Base-by-base conservation (phyloP, 306 rosid species). In the Acacia crassicarpa region DNA sequence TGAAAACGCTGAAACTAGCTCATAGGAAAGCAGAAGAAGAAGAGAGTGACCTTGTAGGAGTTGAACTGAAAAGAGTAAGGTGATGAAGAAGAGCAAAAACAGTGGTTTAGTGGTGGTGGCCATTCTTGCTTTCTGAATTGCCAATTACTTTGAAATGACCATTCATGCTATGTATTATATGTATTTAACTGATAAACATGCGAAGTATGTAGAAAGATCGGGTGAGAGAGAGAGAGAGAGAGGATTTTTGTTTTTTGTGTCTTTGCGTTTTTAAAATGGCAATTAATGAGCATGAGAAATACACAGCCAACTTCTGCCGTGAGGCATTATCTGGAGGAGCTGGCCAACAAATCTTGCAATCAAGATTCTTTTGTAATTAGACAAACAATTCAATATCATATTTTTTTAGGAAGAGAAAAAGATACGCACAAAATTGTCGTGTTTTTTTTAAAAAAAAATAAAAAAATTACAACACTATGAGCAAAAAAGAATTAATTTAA, bases 91-190 rank as follows among this genome's bases (percentile, higher is more conserved):
- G 58, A 71, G 38, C 4, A 71, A 56, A 11, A 45, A 45, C n/a
- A 43, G 38, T 5, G 17, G 75, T 13, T 44, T 70, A 7, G 22
- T n/a, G 75, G 75, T 43, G 75, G 40, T 1, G 40, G 40, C 58
- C 58, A 71, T 71, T 14, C 56, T 44, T 70, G 38, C 14, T 51
- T 70, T 44, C 35, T 70, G 75, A 22, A 25, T 12, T 78, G 80
- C 33, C 38, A 14, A 6, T 45, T 2, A 25, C 17, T 44, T 23
- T 71, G 75, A 71, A 23, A 71, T 44, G 75, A 44, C 75, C 38
- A 45, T 71, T 45, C n/a, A 70, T 70, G 20, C 35, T 22, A 20
- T 11, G 23, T 19, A 70, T 41, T n/a, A 59, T 25, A 58, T 20
- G 32, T 58, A 58, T 58, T 58, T 70, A 6, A 41, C 20, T 5